Evolutionary conservation across 768 basidiomycete species (phyloP), one percentile per base, ranked within the genome.

Genomic region (Phaeotremella fagi): DNA sequence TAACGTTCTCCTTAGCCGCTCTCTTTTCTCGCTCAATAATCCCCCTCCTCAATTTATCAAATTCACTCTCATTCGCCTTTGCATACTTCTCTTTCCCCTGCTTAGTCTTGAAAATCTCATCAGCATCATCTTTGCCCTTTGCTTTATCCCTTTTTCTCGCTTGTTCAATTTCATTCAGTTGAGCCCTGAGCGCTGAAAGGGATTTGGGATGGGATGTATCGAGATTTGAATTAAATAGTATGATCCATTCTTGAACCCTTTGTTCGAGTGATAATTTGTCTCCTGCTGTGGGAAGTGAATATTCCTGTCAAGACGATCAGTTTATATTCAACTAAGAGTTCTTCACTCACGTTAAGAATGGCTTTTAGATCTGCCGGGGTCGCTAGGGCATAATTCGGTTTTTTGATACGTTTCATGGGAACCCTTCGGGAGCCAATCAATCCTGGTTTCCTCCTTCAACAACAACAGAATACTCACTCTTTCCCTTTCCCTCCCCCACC

Each of bases 181-280:
- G 58, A 1, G 65, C 62, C 20, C 70, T 59, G 0, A 74, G 50
- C 3, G 68, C 58, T 20, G 59, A 52, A 7, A 71, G 33, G 7
- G 70, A 66, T 43, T 63, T 63, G 9, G 70, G 68, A 48, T 69
- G 68, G 3, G 62, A 63, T 1, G 70, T 68, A 45, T 74, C 72
- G 55, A 74, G 70, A 54, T 74, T 74, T 0, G 72, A 54, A 50
- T 74, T 74, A 59, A 56, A 70, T 4, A 74, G 53, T 18, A 70
- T 58, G n/a, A 74, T 74, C 70, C 70, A 74, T 48, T 71, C 57
- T 54, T 68, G 68, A 0, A 71, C 42, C 23, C 72, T 53, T 6
- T 57, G 31, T 15, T 52, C 41, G 6, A 74, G 59, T 2, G 54
- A 38, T 0, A 46, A 24, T 49, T 67, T 70, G 50, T 74, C 72